These are phyloP conservation scores for Pseudoneurospora amorphoporcata DNA, from an alignment of 495 filamentous ascomycete species.

Conservation along the genomic window DNA sequence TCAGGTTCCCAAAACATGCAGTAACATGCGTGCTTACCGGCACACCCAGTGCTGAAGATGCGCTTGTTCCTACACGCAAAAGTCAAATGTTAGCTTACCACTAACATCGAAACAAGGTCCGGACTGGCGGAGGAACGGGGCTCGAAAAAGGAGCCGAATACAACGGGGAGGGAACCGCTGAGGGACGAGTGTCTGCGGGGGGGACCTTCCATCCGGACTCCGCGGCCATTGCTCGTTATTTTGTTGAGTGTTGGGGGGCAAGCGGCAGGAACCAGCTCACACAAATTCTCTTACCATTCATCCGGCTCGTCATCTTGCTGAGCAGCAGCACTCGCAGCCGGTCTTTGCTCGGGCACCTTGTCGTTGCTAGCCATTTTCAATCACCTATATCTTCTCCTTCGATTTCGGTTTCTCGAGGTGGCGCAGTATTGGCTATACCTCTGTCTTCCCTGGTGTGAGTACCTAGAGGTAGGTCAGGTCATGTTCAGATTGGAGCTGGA, in stretches of 20 bases:
- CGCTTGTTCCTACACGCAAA: constrained; percentile 60
- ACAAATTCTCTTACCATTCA: constrained; percentile 61
- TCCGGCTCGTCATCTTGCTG: constrained; percentile 80
- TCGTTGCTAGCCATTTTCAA: neutral
- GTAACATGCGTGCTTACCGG: constrained; percentile 45
- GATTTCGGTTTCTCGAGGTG: neutral
- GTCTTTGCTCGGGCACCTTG: neutral
- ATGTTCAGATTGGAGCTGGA: neutral
- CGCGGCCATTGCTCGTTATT: neutral
- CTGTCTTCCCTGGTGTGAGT: neutral
- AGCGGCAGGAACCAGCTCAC: neutral
- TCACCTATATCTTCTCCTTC: neutral
- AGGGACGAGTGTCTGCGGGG: neutral
- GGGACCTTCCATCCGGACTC: neutral
- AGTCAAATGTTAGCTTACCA: constrained; percentile 6
- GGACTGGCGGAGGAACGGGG: neutral
- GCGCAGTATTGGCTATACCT: neutral
- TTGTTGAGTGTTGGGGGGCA: neutral
- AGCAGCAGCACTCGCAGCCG: neutral
- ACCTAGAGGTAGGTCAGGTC: neutral
- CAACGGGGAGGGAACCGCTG: neutral
- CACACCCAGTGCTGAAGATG: constrained; percentile 93
- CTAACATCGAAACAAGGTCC: neutral
- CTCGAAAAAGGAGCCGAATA: neutral
- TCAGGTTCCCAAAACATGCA: neutral